These are phyloP conservation scores for Cytospora mali DNA, from an alignment of 2,329 filamentous ascomycete species.

Conservation along the genomic window DNA sequence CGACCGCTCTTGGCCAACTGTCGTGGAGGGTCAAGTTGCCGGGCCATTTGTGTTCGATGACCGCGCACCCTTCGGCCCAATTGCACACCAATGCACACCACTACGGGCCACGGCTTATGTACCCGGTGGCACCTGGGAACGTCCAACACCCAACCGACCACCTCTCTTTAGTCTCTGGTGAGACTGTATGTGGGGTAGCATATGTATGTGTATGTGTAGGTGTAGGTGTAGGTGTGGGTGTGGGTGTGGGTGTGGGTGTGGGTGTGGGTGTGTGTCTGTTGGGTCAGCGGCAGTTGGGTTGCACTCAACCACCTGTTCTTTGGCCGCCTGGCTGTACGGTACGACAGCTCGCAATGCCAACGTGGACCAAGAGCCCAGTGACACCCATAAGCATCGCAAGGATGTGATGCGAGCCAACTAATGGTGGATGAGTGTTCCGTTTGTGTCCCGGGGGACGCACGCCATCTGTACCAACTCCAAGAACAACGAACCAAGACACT, in stretches of 20 bases:
- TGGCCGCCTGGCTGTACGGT: conserved; percentile 1
- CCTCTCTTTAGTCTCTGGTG: neutral
- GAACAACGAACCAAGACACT: neutral
- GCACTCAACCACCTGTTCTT: conserved; percentile 8
- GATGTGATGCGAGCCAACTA: neutral
- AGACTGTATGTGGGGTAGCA: neutral
- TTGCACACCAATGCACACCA: neutral
- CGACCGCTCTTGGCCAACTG: neutral
- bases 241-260: no score
- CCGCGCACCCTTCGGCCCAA: neutral
- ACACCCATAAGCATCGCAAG: neutral
- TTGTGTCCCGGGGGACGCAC: neutral
- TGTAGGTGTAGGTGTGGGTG: no score
- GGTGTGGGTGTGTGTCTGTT: no score
- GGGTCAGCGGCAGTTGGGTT: conserved; percentile 10
- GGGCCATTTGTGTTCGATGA: conserved; percentile 3
- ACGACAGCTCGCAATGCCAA: conserved; percentile 6
- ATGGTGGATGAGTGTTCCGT: neutral
- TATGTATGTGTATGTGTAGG: no score
- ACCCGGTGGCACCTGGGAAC: neutral
- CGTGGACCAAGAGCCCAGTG: neutral
- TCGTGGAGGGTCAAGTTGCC: conserved; percentile 6
- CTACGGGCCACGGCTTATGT: neutral
- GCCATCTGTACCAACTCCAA: neutral
- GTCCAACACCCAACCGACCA: conserved; percentile 3